Base-by-base conservation (phyloP, 176 grass and related monocot species). In the Carex kokanica region DNA sequence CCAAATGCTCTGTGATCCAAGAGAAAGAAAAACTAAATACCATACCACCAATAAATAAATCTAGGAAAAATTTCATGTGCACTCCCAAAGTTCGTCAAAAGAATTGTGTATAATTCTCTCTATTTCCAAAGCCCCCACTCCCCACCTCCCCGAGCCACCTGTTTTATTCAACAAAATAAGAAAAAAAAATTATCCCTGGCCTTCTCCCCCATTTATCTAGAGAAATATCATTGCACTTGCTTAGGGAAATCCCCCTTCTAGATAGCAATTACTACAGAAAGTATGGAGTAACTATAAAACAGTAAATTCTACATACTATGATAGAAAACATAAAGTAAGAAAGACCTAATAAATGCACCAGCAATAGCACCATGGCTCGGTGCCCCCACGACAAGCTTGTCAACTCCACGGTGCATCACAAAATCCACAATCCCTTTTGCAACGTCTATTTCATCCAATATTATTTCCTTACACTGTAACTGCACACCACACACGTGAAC, bases 381-480 rank as follows among this genome's bases (percentile, higher is more conserved):
- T 64, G 93, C 21, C 23, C 93, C 93, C 75, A 97, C 7, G 9
- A 97, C 80, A 79, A 97, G 68, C 77, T 89, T 93, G 69, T 93
- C 89, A 63, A 97, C 34, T 36, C 85, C 81, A 0, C 84, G 11
- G 59, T 83, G 60, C 25, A 20, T 53, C 51, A 91, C 83, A 77
- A 97, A 97, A 84, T 97, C 89, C n/a, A 93, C 77, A 27, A 97
- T 97, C 70, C 85, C 85, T 81, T 97, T 97, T 2, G 88, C 54
- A 45, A 89, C 83, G 75, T 97, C 91, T 52, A 80, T 60, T 79
- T 84, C 89, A 60, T 97, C 93, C 72, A 97, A 80, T 73, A 97
- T 78, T 59, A 91, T 60, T 82, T 97, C 93, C 83, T 92, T 97
- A 80, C 87, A 91, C 88, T 93, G 93, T 52, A 97, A 86, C 93